phyloP scores from a whole-genome alignment of 2,329 filamentous ascomycete genomes.

The Aspergillus chevalieri region DNA sequence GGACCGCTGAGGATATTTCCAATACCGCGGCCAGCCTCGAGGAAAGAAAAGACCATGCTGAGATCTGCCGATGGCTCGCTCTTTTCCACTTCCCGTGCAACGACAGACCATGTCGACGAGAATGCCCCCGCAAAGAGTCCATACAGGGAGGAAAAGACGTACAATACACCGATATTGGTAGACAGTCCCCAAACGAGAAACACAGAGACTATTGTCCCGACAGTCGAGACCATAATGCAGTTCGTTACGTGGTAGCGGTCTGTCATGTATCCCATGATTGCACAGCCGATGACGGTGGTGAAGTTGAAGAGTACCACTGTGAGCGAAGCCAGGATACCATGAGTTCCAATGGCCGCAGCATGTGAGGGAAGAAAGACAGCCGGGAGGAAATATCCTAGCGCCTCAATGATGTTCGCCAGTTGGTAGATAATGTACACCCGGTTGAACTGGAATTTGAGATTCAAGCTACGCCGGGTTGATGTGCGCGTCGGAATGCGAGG shows the following conservation, averaged over 20 bases:
- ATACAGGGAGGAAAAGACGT: conserved; percentile 39
- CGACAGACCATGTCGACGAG: conserved; percentile 40
- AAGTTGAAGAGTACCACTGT: conserved; percentile 29
- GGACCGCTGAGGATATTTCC: conserved; percentile 48
- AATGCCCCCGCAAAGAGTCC: conserved; percentile 44
- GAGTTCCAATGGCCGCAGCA: conserved; percentile 23
- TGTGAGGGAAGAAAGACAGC: conserved; percentile 36
- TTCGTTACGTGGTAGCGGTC: conserved; percentile 38
- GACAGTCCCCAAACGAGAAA: conserved; percentile 47
- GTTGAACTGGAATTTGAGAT: conserved; percentile 29
- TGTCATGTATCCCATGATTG: conserved; percentile 32
- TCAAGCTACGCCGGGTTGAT: conserved; percentile 34
- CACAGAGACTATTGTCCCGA: conserved; percentile 36
- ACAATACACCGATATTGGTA: conserved; percentile 35
- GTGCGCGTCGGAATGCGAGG: conserved; percentile 33
- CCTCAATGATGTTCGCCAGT: conserved; percentile 35
- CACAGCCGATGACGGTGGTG: conserved; percentile 25
- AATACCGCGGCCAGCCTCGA: conserved; percentile 47
- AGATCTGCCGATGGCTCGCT: conserved; percentile 35
- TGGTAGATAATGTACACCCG: conserved; percentile 44
- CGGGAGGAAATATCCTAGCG: conserved; percentile 34
- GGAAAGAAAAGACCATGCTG: conserved; percentile 44
- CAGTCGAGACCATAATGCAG: conserved; percentile 36
- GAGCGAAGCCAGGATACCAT: conserved; percentile 16
- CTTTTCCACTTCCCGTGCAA: conserved; percentile 39